These are phyloP conservation scores for Vachellia pachyceras DNA, from an alignment of 306 rosid species.

Conservation along the genomic window DNA sequence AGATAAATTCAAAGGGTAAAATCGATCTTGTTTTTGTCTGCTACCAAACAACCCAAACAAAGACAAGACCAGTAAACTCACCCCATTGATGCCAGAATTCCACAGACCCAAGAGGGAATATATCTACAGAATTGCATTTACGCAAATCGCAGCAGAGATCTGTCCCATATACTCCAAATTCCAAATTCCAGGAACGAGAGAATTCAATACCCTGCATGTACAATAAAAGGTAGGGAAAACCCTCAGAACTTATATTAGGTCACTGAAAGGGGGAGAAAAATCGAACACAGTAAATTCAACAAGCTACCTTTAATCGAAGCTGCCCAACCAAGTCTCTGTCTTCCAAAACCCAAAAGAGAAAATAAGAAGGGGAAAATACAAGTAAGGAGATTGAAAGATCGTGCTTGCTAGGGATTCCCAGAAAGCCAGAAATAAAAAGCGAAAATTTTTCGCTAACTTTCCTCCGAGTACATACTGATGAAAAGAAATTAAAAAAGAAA, in stretches of 20 bases:
- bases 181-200: constrained; percentile 33
- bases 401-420: constrained; percentile 11
- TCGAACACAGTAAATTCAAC: constrained; percentile 7
- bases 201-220: constrained; percentile 42
- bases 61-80: constrained; percentile 48
- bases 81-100: constrained; percentile 74
- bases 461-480: not conserved
- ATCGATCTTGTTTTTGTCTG: not conserved
- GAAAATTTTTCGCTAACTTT: not conserved
- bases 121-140: constrained; percentile 59
- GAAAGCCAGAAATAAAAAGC: not conserved
- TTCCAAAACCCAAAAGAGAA: not conserved
- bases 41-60: constrained; percentile 18
- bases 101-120: constrained; percentile 66
- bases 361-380: not conserved
- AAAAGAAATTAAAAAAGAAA: not conserved
- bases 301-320: constrained; percentile 1
- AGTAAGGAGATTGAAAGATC: not conserved
- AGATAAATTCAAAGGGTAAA: not conserved
- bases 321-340: not conserved
- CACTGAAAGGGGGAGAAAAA: not conserved
- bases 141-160: constrained; percentile 40
- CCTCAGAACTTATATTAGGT: constrained; percentile 39
- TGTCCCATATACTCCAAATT: constrained; percentile 31
- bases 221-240: constrained; percentile 7